Base-by-base conservation (phyloP, 2,329 filamentous ascomycete species). In the Cercospora zeae-maydis region DNA sequence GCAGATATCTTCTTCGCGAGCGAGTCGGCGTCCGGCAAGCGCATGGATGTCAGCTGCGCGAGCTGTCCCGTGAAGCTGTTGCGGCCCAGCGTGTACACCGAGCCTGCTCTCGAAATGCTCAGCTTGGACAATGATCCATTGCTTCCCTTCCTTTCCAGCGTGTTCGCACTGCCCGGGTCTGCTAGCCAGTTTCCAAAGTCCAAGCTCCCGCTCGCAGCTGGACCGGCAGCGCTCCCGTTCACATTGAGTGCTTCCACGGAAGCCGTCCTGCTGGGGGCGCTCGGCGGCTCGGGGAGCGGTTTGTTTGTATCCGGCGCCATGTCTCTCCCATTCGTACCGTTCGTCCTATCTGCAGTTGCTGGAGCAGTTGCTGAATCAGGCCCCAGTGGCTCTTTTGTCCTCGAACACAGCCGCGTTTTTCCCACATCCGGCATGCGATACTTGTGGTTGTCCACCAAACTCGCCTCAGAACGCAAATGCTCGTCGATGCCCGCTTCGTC, bases 21-120 rank as follows among this genome's bases (percentile, higher is more conserved):
- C 0, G 91, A 88, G 47, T 88, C 87, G 58, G 93, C 91, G 75
- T 96, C 89, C 1, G 95, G 95, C 1, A 98, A 83, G 71, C 92
- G 89, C 62, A 98, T 88, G 16, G 92, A 92, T 0, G 93, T 98
- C 67, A 99, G 82, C 75, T 97, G 92, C 53, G 91, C 91, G 58
- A 98, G 86, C 76, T 98, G 95, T 71, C 91, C 96, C 66, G 92
- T 91, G 76, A 99, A 96, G 6, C 93, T 97, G 34, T 89, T 90
- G 49, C 93, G 87, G 1, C 92, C 96, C 63, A 99, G 84, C 1
- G 95, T 96, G 77, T 96, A 97, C 69, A 98, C 92, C 36, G 93
- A 98, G 45, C 90, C 90, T 3, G 92, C 83, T 11, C 92, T 85
- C 21, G 83, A 82, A 7, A 85, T 75, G 59, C 80, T 85, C 47